Evolutionary conservation across 495 filamentous ascomycete genomes (phyloP).

Genomic region (Aspergillus haitiensis): DNA sequence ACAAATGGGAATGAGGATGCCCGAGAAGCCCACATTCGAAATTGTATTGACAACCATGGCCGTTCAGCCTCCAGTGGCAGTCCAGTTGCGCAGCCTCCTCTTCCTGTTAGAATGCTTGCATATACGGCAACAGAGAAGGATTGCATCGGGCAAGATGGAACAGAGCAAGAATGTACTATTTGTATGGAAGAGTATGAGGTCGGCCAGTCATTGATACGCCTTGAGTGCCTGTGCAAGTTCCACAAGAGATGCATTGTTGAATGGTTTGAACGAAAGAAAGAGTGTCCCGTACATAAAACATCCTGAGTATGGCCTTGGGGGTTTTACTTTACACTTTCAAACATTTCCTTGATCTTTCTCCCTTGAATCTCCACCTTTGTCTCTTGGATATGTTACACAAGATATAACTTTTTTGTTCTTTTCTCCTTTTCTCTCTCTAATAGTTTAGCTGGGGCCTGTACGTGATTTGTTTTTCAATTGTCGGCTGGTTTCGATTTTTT

Average conservation of each 20-base stretch:
- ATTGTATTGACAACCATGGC: constrained; percentile 62
- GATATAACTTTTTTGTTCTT: constrained; percentile 2
- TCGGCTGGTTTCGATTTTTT: neutral
- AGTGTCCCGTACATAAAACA: constrained; percentile 56
- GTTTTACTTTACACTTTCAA: constrained; percentile 9
- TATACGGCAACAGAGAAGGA: constrained; percentile 92
- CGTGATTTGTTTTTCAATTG: constrained; percentile 1
- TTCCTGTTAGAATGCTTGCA: constrained; percentile 54
- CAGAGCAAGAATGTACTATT: constrained; percentile 77
- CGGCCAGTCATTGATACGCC: constrained; percentile 74
- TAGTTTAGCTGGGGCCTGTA: constrained; percentile 20
- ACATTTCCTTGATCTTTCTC: neutral
- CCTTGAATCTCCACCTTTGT: neutral
- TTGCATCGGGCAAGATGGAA: constrained; percentile 67
- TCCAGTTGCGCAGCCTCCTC: constrained; percentile 25
- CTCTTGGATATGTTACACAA: constrained; percentile 5
- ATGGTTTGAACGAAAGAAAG: constrained; percentile 55
- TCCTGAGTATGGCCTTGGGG: constrained; percentile 24
- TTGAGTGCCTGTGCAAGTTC: constrained; percentile 94
- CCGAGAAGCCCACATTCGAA: constrained; percentile 73
- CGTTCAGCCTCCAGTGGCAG: constrained; percentile 26
- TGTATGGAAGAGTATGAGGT: constrained; percentile 95
- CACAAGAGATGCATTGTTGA: constrained; percentile 67
- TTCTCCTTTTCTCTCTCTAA: neutral
- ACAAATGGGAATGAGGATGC: constrained; percentile 59